Conservation (phyloP, 495 filamentous ascomycete species). For the Hypomontagnella submonticulosa region DNA sequence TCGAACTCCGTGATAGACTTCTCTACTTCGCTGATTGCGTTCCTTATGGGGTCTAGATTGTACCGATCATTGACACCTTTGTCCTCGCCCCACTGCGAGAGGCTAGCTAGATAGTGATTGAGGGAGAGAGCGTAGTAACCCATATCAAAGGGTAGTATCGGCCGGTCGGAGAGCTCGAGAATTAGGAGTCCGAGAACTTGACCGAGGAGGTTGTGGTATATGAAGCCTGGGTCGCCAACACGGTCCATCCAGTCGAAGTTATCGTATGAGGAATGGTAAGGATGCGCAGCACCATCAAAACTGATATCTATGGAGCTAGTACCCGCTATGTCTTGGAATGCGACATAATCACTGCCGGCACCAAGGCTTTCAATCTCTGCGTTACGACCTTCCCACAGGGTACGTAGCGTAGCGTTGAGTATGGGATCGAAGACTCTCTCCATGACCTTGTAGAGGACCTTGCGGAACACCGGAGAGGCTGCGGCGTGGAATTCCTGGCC, state of each 20-base stretch:
- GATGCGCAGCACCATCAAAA: slow-evolving; percentile 77
- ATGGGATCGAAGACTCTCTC: slow-evolving; percentile 77
- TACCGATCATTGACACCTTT: slow-evolving; percentile 63
- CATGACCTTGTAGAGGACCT: slow-evolving; percentile 75
- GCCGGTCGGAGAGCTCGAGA: slow-evolving; percentile 82
- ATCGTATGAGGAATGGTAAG: slow-evolving; percentile 88
- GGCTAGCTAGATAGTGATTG: slow-evolving; percentile 68
- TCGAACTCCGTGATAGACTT: slow-evolving; percentile 72
- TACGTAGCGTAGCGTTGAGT: slow-evolving; percentile 75
- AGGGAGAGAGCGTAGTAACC: slow-evolving; percentile 68
- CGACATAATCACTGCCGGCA: slow-evolving; percentile 86
- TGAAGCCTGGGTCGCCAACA: slow-evolving; percentile 82
- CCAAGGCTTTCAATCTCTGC: slow-evolving; percentile 76
- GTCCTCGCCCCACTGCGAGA: slow-evolving; percentile 70
- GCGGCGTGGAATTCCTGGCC: slow-evolving; percentile 79
- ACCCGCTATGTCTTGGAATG: slow-evolving; percentile 95
- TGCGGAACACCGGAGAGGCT: slow-evolving; percentile 81
- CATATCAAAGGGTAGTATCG: slow-evolving; percentile 86
- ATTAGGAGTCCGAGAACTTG: slow-evolving; percentile 86
- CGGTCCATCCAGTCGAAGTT: slow-evolving; percentile 86
- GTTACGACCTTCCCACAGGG: slow-evolving; percentile 77
- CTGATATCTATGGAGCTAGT: slow-evolving; percentile 88
- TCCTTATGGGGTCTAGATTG: slow-evolving; percentile 67
- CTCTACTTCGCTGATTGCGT: slow-evolving; percentile 70
- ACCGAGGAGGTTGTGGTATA: slow-evolving; percentile 81